Evolutionary conservation across 148 eudicot species (phyloP).

Genomic region (Nepenthes gracilis): DNA sequence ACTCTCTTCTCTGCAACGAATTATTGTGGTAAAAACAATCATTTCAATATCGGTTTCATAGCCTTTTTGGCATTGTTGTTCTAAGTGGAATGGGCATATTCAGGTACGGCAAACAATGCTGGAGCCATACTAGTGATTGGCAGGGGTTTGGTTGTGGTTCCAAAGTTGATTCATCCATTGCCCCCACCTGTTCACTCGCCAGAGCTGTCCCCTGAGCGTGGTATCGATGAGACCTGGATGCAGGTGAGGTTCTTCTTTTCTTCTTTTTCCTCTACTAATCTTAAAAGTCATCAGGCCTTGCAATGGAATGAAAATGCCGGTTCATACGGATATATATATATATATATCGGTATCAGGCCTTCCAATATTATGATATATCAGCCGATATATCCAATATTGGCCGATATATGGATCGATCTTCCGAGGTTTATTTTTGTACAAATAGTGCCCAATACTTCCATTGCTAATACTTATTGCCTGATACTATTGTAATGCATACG

Average conservation of each 20-base stretch:
- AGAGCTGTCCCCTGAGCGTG: conserved; percentile 82
- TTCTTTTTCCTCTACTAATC: neutral
- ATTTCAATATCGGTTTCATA: neutral
- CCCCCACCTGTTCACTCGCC: conserved; percentile 86
- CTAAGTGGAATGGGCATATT: conserved; percentile 10
- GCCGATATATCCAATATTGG: too few relatives aligned
- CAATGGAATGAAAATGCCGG: neutral
- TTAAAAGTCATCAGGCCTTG: neutral
- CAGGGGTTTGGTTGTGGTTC: conserved; percentile 91
- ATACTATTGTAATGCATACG: neutral
- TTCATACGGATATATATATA: neutral
- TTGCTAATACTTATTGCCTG: too few relatives aligned
- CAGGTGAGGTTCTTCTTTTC: conserved; percentile 31
- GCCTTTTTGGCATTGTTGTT: neutral
- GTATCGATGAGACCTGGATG: conserved; percentile 76
- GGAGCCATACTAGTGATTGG: conserved; percentile 97
- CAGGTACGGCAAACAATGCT: conserved; percentile 97
- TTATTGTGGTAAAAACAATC: conserved; percentile 63
- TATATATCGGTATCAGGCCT: too few relatives aligned
- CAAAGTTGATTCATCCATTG: conserved; percentile 89
- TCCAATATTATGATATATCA: too few relatives aligned
- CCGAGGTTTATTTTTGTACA: too few relatives aligned
- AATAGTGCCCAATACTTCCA: too few relatives aligned
- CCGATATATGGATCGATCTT: too few relatives aligned
- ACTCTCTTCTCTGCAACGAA: conserved; percentile 97